Conservation (phyloP, 208 protist species). For the Tetramitus jugosus region DNA sequence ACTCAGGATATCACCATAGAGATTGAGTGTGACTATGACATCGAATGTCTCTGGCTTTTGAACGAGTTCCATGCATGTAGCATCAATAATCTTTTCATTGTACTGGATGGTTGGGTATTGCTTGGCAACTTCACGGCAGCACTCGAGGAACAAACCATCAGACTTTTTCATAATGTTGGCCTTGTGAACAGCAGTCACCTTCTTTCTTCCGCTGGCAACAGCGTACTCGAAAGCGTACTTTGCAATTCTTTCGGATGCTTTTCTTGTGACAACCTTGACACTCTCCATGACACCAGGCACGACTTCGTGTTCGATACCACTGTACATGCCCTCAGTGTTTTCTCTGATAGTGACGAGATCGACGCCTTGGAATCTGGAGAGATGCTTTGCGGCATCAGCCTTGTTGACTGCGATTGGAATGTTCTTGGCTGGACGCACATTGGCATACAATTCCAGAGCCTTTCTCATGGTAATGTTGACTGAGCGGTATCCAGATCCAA, state of each 20-base stretch:
- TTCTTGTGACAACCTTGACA: constrained; percentile 52
- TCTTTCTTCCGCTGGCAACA: constrained; percentile 36
- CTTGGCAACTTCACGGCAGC: constrained; percentile 43
- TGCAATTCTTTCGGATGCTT: constrained; percentile 48
- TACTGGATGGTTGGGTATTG: constrained; percentile 48
- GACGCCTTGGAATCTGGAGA: constrained; percentile 37
- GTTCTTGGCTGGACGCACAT: constrained; percentile 16
- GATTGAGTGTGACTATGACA: constrained; percentile 36
- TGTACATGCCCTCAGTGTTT: constrained; percentile 68
- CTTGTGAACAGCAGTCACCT: constrained; percentile 47
- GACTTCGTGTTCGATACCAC: constrained; percentile 54
- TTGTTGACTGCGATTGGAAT: constrained; percentile 2
- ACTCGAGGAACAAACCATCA: constrained; percentile 52
- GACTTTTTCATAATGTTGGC: constrained; percentile 40
- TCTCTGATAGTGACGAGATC: constrained; percentile 61
- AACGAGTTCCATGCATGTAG: constrained; percentile 42
- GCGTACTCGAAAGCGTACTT: constrained; percentile 61
- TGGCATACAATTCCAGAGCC: constrained; percentile 33
- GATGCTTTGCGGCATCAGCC: background rate
- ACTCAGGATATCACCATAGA: constrained; percentile 42
- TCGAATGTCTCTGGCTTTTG: constrained; percentile 33
- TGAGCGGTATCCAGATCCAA: constrained; percentile 26
- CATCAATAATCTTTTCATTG: constrained; percentile 48
- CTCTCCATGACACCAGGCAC: constrained; percentile 34
- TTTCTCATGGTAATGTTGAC: constrained; percentile 28